These are phyloP conservation scores for Graphium sp. DNA, from an alignment of 2,329 filamentous ascomycete species.

Conservation along the genomic window DNA sequence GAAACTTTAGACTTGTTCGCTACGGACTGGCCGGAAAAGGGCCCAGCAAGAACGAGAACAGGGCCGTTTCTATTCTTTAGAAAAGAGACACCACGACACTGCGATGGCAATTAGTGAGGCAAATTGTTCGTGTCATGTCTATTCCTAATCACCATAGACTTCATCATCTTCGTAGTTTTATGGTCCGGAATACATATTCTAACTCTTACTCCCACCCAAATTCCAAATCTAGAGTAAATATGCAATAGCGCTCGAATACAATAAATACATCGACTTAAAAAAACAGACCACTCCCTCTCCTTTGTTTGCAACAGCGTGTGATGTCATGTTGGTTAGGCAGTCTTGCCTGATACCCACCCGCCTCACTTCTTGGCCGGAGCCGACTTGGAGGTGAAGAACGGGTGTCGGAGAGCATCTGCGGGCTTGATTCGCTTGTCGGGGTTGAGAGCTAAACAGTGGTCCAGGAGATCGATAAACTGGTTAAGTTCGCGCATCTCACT, in stretches of 20 bases:
- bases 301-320: background rate
- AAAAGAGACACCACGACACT: too few species aligned
- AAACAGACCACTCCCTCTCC: too few species aligned
- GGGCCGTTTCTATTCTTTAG: too few species aligned
- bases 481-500: conserved; percentile 62
- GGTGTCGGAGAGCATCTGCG: conserved; percentile 71
- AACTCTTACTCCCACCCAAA: background rate
- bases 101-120: too few species aligned
- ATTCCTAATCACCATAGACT: too few species aligned
- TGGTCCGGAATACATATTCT: conserved; percentile 1
- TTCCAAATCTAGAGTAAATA: conserved; percentile 5
- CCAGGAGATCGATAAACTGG: conserved; percentile 72
- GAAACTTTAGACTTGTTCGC: too few species aligned
- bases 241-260: background rate
- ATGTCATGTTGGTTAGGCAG: background rate
- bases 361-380: conserved; percentile 9
- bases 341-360: conserved; percentile 1
- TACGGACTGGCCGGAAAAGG: too few species aligned
- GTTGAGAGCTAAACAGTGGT: conserved; percentile 76
- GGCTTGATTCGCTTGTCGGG: conserved; percentile 85
- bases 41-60: too few species aligned
- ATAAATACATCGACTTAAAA: background rate
- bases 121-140: too few species aligned
- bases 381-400: conserved; percentile 51
- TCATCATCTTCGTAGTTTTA: conserved; percentile 1